Percentiles rank a stretch among this genome's conserved stretches.
phyloP scores from a whole-genome alignment of 2,329 filamentous ascomycete species.

The Claviceps quebecensis region DNA sequence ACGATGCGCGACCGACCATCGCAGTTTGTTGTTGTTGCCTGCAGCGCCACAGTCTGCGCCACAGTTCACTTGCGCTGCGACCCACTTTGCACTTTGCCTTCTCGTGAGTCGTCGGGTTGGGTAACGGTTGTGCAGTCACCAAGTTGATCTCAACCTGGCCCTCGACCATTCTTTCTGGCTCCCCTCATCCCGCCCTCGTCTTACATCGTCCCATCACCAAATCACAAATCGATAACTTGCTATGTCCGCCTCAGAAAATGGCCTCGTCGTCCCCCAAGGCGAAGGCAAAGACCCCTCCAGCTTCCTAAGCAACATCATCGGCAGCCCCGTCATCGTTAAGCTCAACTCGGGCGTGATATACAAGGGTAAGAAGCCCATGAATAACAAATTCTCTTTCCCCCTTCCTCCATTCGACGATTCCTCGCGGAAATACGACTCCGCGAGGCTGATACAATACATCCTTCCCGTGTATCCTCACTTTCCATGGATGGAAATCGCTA shows the following conservation, averaged over 20 bases:
- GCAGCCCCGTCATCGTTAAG: constrained; percentile 87
- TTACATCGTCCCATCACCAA: neutral
- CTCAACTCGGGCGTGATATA: constrained; percentile 98
- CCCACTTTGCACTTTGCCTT: too few species aligned
- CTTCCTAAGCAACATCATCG: constrained; percentile 89
- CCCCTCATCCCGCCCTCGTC: neutral
- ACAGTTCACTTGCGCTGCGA: too few species aligned
- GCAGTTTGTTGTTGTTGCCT: too few species aligned
- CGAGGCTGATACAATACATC: neutral
- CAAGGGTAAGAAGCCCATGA: constrained; percentile 50
- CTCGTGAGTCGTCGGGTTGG: too few species aligned
- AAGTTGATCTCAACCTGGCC: too few species aligned
- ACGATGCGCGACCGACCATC: too few species aligned
- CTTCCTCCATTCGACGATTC: neutral
- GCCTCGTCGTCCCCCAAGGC: constrained; percentile 38
- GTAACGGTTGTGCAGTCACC: too few species aligned
- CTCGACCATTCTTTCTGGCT: neutral
- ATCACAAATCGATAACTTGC: neutral
- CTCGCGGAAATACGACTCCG: neutral
- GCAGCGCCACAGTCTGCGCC: too few species aligned
- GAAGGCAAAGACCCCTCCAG: constrained; percentile 87
- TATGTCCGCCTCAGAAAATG: constrained; percentile 47
- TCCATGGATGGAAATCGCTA: too few species aligned
- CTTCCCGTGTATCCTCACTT: too few species aligned
- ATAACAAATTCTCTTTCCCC: too few species aligned